Evolutionary conservation across 331 rosid species (phyloP).

Genomic region (Saraca asoca): DNA sequence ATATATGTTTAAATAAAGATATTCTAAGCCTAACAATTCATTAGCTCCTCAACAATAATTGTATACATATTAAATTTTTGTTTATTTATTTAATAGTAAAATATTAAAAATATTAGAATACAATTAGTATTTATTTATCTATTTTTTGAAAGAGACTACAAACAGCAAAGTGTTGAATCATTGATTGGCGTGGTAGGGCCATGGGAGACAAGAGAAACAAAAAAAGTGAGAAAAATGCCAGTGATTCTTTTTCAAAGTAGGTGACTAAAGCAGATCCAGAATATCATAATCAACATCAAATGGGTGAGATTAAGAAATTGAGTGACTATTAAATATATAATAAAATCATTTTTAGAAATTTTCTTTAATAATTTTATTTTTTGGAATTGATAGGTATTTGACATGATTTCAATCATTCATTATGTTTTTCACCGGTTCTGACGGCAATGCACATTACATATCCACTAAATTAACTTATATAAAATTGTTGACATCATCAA

Average conservation of each 20-base stretch:
- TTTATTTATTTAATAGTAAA: no score
- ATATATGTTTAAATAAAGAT: constrained; percentile 7
- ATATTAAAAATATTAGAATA: not conserved
- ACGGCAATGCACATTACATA: not conserved
- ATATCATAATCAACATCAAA: constrained; percentile 23
- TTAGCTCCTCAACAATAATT: no score
- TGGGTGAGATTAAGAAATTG: constrained; percentile 25
- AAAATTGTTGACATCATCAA: no score
- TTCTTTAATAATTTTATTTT: no score
- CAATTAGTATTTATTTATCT: no score
- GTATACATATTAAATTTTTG: no score
- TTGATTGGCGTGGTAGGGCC: constrained; percentile 46
- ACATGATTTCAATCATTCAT: not conserved
- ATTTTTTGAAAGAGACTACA: not conserved
- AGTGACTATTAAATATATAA: not conserved
- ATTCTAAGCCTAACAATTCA: no score
- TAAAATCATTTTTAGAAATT: no score
- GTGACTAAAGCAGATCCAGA: constrained; percentile 53
- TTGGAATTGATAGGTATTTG: not conserved
- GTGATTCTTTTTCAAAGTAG: constrained; percentile 52
- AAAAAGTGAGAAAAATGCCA: constrained; percentile 27
- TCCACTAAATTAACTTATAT: no score
- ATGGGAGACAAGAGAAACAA: constrained; percentile 34
- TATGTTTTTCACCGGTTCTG: no score
- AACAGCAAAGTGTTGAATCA: constrained; percentile 30